A percentile compares a stretch with the other conserved stretches of the same genome.
Conservation (phyloP, 169 alveolate genomes). For the Fabrea salina region DNA sequence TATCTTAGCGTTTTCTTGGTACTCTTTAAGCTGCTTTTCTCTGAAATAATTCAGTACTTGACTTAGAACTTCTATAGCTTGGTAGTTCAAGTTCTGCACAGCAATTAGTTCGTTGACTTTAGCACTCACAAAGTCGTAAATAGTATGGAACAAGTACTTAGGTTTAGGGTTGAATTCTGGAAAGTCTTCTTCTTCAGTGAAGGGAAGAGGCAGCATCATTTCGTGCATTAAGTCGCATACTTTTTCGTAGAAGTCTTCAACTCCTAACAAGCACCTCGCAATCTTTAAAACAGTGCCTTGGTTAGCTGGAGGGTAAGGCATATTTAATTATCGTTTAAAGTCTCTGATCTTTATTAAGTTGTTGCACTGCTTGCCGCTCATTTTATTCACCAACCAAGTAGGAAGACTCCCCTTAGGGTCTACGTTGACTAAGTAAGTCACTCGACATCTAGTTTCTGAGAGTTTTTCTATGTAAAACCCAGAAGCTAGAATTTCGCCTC, state of each 20-base stretch:
- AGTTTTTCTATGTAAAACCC: background rate
- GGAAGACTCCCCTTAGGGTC: constrained; percentile 32
- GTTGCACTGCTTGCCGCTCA: background rate
- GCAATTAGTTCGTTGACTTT: background rate
- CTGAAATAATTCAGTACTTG: background rate
- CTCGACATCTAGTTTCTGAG: background rate
- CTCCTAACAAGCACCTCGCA: background rate
- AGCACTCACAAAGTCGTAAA: background rate
- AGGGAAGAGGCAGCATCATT: background rate
- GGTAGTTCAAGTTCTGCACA: background rate
- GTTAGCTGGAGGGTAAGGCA: constrained; percentile 3
- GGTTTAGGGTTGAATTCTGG: background rate
- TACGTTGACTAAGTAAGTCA: background rate
- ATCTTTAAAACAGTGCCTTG: background rate
- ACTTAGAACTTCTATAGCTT: background rate
- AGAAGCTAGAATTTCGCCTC: background rate
- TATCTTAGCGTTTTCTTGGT: background rate
- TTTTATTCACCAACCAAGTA: background rate
- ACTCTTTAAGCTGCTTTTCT: background rate
- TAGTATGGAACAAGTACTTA: background rate
- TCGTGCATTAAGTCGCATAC: background rate
- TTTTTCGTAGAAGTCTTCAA: background rate
- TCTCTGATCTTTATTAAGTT: no score
- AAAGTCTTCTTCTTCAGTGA: background rate
- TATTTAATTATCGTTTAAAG: no score